These are phyloP conservation scores for Yarrowia hollandica DNA, from an alignment of 805 yeast genomes.

Conservation along the genomic window DNA sequence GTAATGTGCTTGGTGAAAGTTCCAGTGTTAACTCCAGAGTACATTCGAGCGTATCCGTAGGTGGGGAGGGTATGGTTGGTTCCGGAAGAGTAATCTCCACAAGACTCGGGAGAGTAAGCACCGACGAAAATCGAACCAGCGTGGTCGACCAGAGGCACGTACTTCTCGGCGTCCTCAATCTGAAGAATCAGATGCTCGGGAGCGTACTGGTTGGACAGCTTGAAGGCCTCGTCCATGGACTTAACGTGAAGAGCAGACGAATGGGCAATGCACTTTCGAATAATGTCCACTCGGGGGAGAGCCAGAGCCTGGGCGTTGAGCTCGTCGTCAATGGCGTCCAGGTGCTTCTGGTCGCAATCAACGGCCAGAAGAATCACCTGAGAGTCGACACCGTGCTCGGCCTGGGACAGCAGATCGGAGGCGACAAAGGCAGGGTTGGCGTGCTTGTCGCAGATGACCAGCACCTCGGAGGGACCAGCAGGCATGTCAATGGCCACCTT, in stretches of 20 bases:
- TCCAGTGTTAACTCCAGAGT: slow-evolving; percentile 94
- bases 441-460: slow-evolving; percentile 82
- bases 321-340: slow-evolving; percentile 74
- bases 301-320: slow-evolving; percentile 78
- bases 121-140: slow-evolving; percentile 99
- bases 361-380: slow-evolving; percentile 93
- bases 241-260: slow-evolving; percentile 76
- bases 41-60: slow-evolving; percentile 96
- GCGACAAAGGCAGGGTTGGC: slow-evolving; percentile 97
- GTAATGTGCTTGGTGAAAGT: slow-evolving; percentile 96
- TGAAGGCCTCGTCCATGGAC: slow-evolving; percentile 75
- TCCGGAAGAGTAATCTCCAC: slow-evolving; percentile 98
- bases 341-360: slow-evolving; percentile 57
- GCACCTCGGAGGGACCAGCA: slow-evolving; percentile 98
- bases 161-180: slow-evolving; percentile 71
- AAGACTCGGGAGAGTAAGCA: slow-evolving; percentile 92
- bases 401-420: slow-evolving; percentile 93
- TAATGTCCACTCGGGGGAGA: slow-evolving; percentile 90
- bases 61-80: slow-evolving; percentile 99
- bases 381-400: slow-evolving; percentile 98
- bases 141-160: slow-evolving; percentile 73
- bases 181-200: slow-evolving; percentile 98
- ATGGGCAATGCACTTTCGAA: slow-evolving; percentile 87
- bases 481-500: slow-evolving; percentile 98
- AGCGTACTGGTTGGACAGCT: slow-evolving; percentile 86